Conservation (phyloP, 306 rosid genomes). For the Lathyrus aphaca region DNA sequence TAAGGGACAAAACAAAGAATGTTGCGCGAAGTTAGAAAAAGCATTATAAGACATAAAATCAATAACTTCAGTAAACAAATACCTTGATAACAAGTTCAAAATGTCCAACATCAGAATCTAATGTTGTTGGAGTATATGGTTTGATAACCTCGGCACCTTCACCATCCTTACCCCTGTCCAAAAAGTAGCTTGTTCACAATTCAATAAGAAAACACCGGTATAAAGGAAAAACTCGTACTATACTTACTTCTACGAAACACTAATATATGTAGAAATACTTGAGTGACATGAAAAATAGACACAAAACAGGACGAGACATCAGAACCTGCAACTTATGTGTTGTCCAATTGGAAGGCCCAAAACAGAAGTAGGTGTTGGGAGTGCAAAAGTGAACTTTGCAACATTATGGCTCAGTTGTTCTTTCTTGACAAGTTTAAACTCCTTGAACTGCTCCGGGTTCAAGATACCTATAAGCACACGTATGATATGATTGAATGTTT, state of each 20-base stretch:
- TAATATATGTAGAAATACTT: background rate
- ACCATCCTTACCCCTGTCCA: conserved; percentile 85
- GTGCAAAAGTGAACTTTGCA: conserved; percentile 85
- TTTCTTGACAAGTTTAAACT: conserved; percentile 79
- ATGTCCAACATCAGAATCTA: conserved; percentile 91
- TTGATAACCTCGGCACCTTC: conserved; percentile 87
- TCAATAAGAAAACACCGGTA: conserved; percentile 1
- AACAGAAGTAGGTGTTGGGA: conserved; percentile 77
- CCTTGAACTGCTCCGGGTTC: conserved; percentile 75
- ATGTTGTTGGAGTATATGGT: conserved; percentile 94
- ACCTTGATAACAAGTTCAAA: conserved; percentile 98
- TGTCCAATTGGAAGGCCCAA: conserved; percentile 99
- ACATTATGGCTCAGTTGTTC: conserved; percentile 93
- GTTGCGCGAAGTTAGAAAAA: conserved; percentile 16
- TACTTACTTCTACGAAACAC: conserved; percentile 3
- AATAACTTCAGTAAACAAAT: conserved; percentile 11
- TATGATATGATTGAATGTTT: conserved; percentile 32
- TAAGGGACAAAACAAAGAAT: conserved; percentile 32
- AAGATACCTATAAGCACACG: conserved; percentile 56
- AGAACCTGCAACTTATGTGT: conserved; percentile 96
- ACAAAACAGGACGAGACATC: conserved; percentile 23
- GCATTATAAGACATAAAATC: background rate
- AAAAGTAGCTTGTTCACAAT: conserved; percentile 29
- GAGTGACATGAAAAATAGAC: conserved; percentile 16
- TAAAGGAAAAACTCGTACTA: background rate